A percentile compares a stretch with the other conserved stretches of the same genome.
Conservation (phyloP, 2,329 filamentous ascomycete genomes). For the Aureobasidium sp. region DNA sequence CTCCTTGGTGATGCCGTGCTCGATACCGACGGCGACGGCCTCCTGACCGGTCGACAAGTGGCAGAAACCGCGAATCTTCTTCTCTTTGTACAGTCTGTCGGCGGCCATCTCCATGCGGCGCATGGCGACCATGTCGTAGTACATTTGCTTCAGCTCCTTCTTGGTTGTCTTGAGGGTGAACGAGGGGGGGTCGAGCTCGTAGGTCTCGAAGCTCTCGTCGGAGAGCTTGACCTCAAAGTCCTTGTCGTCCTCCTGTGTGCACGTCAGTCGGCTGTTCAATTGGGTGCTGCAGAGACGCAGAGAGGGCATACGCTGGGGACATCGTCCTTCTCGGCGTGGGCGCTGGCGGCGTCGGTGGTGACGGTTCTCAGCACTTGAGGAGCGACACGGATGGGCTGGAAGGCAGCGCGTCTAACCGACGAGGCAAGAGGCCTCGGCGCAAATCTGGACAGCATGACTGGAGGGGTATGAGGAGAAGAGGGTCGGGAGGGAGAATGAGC, state of each 20-base stretch:
- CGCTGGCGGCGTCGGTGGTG: constrained; percentile 90
- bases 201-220: constrained; percentile 99
- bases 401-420: constrained; percentile 25
- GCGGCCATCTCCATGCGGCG: constrained; percentile 99
- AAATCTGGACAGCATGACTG: constrained; percentile 31
- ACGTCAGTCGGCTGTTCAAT: background rate
- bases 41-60: constrained; percentile 97
- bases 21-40: constrained; percentile 93
- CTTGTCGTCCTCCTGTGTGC: constrained; percentile 77
- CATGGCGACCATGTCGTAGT: constrained; percentile 92
- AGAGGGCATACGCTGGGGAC: constrained; percentile 53
- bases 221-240: constrained; percentile 86
- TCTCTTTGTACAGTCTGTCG: constrained; percentile 99
- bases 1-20: constrained; percentile 83
- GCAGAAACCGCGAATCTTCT: constrained; percentile 99
- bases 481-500: background rate
- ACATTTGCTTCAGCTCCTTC: constrained; percentile 98
- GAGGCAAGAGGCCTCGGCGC: constrained; percentile 30
- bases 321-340: constrained; percentile 74
- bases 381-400: constrained; percentile 35
- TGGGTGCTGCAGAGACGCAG: background rate
- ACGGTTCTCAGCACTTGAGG: constrained; percentile 62
- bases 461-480: constrained; percentile 1
- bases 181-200: constrained; percentile 91
- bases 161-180: constrained; percentile 93